Base-by-base conservation (phyloP, 2,329 filamentous ascomycete species). In the Ustulina deusta region DNA sequence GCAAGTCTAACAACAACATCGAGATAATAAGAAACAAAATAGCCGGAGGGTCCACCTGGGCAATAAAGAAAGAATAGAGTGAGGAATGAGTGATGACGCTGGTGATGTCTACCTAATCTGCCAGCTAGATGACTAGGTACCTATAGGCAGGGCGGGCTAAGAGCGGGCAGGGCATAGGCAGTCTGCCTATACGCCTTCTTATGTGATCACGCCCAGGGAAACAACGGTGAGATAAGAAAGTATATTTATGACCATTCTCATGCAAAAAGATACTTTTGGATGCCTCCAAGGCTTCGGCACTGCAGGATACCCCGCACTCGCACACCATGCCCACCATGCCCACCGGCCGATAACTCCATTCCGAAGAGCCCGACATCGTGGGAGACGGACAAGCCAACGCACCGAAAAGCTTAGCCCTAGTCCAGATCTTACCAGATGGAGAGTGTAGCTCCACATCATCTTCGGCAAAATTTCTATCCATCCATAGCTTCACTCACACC, bases 321-420 rank as follows among this genome's bases (percentile, higher is more conserved):
- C 22, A 2, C 20, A 34, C 27, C 29, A 42, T 3, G 10, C 10
- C 2, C 6, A 40, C 3, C 3, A 17, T 49, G 20, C 13, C 46
- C 46, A 29, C 32, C 29, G 42, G 40, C 52, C 10, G 44, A 46
- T 17, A 34, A 27, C 27, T 25, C 17, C 40, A 44, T 58, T 46
- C 62, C 62, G 59, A 62, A 10, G 46, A 27, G 11, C 51, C 63
- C 63, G 51, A 56, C 22, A 61, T 25, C 27, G 15, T 42, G 57
- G 63, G 51, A 51, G 58, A 42, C 40, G 49, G 63, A 32, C 32
- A 40, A 20, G 36, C 48, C 17, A 61, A 42, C 38, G 32, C 42
- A 57, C 61, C 52, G 61, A 57, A 38, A 15, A 40, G 34, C 20
- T 15, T n/a, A n/a, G n/a, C n/a, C n/a, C 40, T 44, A 44, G 49